Evolutionary conservation across 805 yeast genomes (phyloP), one percentile per base, ranked within the genome.

Genomic region (Ascoidea tarda): DNA sequence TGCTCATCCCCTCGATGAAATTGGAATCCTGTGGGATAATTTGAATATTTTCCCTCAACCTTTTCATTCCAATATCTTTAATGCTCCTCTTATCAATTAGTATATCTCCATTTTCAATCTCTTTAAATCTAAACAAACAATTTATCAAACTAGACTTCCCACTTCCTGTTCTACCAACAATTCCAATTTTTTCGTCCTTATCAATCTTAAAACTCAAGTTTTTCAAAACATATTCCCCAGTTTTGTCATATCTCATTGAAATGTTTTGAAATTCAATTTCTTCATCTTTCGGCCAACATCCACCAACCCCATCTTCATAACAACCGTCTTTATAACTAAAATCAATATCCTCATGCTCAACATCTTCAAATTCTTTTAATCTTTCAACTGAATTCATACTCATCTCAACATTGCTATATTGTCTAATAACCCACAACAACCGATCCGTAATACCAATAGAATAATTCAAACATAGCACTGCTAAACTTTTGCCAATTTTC

Each of bases 91-190:
- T 87, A 66, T 86, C 95, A 60, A 86, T 84, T 55, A 68, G 70
- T 54, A 86, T 82, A 50, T 62, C 67, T 52, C 95, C 95, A 45
- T 83, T 77, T 60, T 84, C 93, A 3, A 90, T 88, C 59, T 85
- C 90, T 61, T 85, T 73, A 66, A 86, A 85, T 63, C 77, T 76
- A 73, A 91, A 91, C 59, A 91, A 77, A 1, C 98, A 96, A 5
- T 96, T 87, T 57, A 91, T 89, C 56, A 91, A 90, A 0, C 99
- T 91, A 0, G 97, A 89, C 67, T 91, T 91, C 60, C 99, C 99
- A 28, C 98, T 98, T 66, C 99, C 99, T 0, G 99, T 91, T 67
- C 99, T 81, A 33, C 99, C 99, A 54, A 93, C 97, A 63, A 91
- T 84, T 63, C 98, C 99, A 58, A 91, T 79, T 65, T 93, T 93